phyloP scores from a whole-genome alignment of 257 asterid genomes.

The Solanum arcanum region DNA sequence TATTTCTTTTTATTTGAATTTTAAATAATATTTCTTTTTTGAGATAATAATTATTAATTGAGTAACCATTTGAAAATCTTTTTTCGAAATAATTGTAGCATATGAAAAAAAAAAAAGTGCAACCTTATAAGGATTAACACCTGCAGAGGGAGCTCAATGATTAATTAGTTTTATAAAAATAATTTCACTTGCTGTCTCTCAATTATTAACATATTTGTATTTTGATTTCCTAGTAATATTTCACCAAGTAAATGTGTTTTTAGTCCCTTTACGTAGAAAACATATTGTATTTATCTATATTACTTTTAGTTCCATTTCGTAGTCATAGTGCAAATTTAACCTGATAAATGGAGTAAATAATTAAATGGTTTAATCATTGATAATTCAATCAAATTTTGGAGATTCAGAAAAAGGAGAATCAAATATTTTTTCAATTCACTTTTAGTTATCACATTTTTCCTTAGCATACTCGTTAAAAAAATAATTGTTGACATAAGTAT shows the following conservation, averaged over 20 bases:
- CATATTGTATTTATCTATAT: not conserved
- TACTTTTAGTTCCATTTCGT: not conserved
- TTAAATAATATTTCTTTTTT: no score
- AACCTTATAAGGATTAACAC: not conserved
- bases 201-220: not conserved
- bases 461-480: no score
- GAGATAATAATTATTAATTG: no score
- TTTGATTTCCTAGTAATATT: not conserved
- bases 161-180: not conserved
- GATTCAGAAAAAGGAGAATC: not conserved
- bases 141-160: not conserved
- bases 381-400: not conserved
- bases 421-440: not conserved
- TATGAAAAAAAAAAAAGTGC: not conserved
- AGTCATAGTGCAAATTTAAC: not conserved
- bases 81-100: not conserved
- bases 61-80: no score
- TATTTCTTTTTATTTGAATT: no score
- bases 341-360: not conserved
- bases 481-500: no score
- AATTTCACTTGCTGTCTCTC: not conserved
- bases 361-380: not conserved
- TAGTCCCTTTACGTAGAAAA: not conserved
- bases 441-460: no score
- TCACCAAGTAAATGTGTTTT: not conserved